Conservation (phyloP, 306 rosid species). For the Corylus americana region DNA sequence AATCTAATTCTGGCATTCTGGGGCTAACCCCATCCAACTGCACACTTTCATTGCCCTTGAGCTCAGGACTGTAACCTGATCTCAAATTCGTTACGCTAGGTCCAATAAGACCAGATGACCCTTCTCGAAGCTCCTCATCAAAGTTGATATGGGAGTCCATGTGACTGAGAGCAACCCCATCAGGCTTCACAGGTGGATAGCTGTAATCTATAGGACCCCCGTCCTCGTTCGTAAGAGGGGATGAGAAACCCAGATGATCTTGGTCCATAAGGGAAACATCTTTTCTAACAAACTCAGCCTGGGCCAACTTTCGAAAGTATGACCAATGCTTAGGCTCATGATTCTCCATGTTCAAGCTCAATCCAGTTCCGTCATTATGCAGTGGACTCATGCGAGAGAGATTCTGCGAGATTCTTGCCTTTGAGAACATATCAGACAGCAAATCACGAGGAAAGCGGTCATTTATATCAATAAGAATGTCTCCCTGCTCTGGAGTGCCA, state of each 20-base stretch:
- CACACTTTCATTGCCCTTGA: constrained; percentile 51
- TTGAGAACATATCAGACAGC: constrained; percentile 56
- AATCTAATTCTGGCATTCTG: constrained; percentile 51
- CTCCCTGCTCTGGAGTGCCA: constrained; percentile 51
- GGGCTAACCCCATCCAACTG: constrained; percentile 61
- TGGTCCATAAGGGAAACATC: constrained; percentile 79
- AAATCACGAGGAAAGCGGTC: constrained; percentile 65
- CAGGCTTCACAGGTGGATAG: constrained; percentile 53
- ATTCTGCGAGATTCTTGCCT: constrained; percentile 43
- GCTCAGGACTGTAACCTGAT: constrained; percentile 46
- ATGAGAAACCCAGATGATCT: constrained; percentile 65
- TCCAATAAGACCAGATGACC: constrained; percentile 39
- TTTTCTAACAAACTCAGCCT: constrained; percentile 56
- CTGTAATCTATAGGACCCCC: constrained; percentile 50
- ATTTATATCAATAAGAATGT: constrained; percentile 61
- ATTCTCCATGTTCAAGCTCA: constrained; percentile 75
- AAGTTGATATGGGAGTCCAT: constrained; percentile 50
- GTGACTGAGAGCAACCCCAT: constrained; percentile 42
- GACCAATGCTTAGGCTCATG: constrained; percentile 82
- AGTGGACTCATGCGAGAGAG: constrained; percentile 44
- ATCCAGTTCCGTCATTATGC: constrained; percentile 50
- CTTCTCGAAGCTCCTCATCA: constrained; percentile 48
- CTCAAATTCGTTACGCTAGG: constrained; percentile 31
- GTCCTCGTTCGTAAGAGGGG: constrained; percentile 41
- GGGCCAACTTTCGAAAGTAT: constrained; percentile 76